Evolutionary conservation across 805 yeast genomes (phyloP), one percentile per base, ranked within the genome.

Genomic region (Kregervanrija fluxuum): DNA sequence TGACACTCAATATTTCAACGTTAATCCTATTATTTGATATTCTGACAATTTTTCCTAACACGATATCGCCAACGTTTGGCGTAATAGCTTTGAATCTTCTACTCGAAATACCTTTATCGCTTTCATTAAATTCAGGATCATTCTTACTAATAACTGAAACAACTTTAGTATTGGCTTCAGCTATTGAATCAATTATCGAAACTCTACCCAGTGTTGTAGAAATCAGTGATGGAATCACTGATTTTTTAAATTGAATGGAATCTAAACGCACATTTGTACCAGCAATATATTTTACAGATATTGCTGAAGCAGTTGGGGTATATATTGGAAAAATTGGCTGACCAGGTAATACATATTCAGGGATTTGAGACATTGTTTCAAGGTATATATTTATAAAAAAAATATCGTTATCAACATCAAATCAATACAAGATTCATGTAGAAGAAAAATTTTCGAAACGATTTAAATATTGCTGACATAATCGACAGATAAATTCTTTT

Each of bases 61-160:
- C 96, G 17, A 81, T 62, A 60, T 91, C 96, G 30, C 85, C 84
- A 51, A 87, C 96, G 49, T 79, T 77, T 8, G 98, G 98, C 44
- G 90, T 64, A 48, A 74, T 73, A 72, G 55, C 54, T 28, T 46
- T 45, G 14, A 36, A 51, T 30, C 38, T 42, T 30, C 43, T 34
- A 10, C 6, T 35, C 15, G 42, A 41, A 11, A 37, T 30, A 12
- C 36, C 14, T 11, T 30, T 37, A n/a, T 38, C 13, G 11, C 31
- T 22, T 5, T 44, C 39, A 8, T 28, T 22, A 11, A 31, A 53
- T 6, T 37, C 42, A 2, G 56, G 53, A 33, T 60, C 60, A 37
- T 55, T 55, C 36, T 58, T 59, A 6, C 54, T 41, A 3, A 54
- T 42, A 11, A 61, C 60, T 16, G 47, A 42, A 3, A 56, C 60